A percentile compares a stretch with the other conserved stretches of the same genome.
These are phyloP conservation scores for Nosema granulosis DNA, from an alignment of 371 early-diverging fungal genomes.

Conservation along the genomic window DNA sequence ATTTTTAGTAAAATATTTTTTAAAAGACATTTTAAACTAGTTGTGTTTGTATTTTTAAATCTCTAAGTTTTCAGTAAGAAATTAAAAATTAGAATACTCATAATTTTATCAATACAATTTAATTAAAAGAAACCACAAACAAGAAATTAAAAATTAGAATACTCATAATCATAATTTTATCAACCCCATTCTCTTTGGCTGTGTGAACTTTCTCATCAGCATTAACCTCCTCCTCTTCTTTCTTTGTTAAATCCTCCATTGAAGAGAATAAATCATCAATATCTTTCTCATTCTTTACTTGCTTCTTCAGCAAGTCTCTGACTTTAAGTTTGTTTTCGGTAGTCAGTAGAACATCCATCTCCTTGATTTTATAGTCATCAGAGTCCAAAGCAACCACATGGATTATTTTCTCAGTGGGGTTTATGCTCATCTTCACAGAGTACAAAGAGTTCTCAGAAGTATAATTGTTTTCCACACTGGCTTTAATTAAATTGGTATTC, in stretches of 20 bases:
- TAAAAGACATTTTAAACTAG: too few relatives aligned
- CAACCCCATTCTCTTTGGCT: neutral
- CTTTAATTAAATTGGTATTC: neutral
- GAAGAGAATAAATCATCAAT: neutral
- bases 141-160: too few relatives aligned
- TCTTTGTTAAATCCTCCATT: neutral
- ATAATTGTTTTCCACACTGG: neutral
- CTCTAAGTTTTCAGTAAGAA: too few relatives aligned
- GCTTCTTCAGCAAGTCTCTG: neutral
- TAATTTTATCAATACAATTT: too few relatives aligned
- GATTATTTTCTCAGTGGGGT: neutral
- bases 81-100: too few relatives aligned
- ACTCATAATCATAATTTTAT: neutral
- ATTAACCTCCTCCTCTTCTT: neutral
- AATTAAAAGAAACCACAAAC: too few relatives aligned
- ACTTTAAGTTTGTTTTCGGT: neutral
- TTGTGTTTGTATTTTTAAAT: too few relatives aligned
- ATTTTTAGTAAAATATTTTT: too few relatives aligned
- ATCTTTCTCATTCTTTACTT: neutral
- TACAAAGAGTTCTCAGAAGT: neutral
- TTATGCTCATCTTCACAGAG: neutral
- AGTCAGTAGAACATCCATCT: neutral
- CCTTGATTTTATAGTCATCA: neutral
- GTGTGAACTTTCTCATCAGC: neutral
- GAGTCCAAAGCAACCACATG: neutral